Evolutionary conservation across 2,329 filamentous ascomycete genomes (phyloP), one percentile per base, ranked within the genome.

Genomic region (Cadophora gregata): DNA sequence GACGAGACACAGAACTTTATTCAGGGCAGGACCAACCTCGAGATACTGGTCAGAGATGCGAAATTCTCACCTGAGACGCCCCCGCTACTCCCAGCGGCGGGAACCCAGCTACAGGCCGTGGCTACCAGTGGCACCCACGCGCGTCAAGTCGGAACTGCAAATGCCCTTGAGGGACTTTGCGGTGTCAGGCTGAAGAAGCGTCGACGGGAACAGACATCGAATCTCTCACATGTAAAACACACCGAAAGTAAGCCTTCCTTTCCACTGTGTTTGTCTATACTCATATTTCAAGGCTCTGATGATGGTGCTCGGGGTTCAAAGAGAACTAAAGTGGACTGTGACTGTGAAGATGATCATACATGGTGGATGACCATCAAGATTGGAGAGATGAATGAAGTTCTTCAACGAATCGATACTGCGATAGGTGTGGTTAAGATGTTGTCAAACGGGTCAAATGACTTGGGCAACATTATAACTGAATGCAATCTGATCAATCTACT

Each of bases 251-350:
- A 58, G 53, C 31, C 33, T 59, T 21, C 2, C 55, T 59, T n/a
- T 42, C 33, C 14, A 59, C 33, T 27, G 10, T 59, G 21, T 59
- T 42, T 42, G 12, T 59, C 42, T 27, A 59, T 42, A 9, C 55
- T 59, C 7, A 45, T 8, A 59, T 59, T 59, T 42, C 42, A 59
- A 59, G 55, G 55, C 36, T 42, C 33, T 45, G 55, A 59, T 42
- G 33, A 42, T 16, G 21, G 33, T 59, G n/a, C 33, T n/a, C 33
- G 21, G 33, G 55, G 21, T 59, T 59, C 36, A 59, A 59, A 42
- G 55, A 45, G 55, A 59, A 42, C 33, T 59, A 59, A 59, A 59
- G 55, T 59, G 33, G 55, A 59, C 33, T 59, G 55, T 33, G 55
- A 59, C 33, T 59, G n/a, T 59, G 33, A 59, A 6, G 33, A 59